These are phyloP conservation scores for Globisporangium canariense DNA, from an alignment of 352 stramenopile species.

Conservation along the genomic window DNA sequence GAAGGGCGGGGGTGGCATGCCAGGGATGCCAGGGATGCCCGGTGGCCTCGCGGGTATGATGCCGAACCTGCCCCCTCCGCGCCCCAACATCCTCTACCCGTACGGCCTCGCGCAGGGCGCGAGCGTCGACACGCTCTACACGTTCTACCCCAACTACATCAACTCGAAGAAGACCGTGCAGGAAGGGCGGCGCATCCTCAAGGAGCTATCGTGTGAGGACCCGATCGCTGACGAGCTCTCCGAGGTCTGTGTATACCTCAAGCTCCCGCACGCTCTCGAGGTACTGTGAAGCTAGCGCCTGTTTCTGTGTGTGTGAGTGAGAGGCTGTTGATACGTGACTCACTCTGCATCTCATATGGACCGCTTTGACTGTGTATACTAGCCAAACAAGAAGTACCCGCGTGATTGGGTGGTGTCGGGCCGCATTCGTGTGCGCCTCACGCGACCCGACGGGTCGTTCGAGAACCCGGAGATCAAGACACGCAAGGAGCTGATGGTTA, in stretches of 20 bases:
- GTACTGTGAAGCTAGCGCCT: slow-evolving; percentile 14
- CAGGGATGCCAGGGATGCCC: slow-evolving; percentile 43
- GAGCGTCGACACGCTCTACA: slow-evolving; percentile 56
- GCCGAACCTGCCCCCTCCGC: slow-evolving; percentile 29
- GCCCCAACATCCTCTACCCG: slow-evolving; percentile 65
- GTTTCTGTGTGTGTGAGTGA: neutral
- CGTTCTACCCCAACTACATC: slow-evolving; percentile 88
- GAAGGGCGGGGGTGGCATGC: slow-evolving; percentile 29
- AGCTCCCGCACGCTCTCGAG: slow-evolving; percentile 80
- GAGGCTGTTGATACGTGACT: neutral
- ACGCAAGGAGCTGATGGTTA: slow-evolving; percentile 58
- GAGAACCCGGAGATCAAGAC: slow-evolving; percentile 69
- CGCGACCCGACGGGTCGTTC: slow-evolving; percentile 52
- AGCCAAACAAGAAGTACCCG: slow-evolving; percentile 77
- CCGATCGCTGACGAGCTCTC: slow-evolving; percentile 80
- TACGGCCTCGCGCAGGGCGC: slow-evolving; percentile 59
- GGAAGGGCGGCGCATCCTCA: slow-evolving; percentile 69
- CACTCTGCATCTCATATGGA: neutral
- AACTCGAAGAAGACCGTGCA: slow-evolving; percentile 81
- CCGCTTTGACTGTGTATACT: neutral
- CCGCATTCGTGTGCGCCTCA: slow-evolving; percentile 70
- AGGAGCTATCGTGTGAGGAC: slow-evolving; percentile 59
- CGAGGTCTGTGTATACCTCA: slow-evolving; percentile 79
- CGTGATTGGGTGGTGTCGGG: slow-evolving; percentile 71
- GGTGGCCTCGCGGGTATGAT: slow-evolving; percentile 31